phyloP scores from a whole-genome alignment of 2,329 filamentous ascomycete genomes.

The Neonectria coccinea region DNA sequence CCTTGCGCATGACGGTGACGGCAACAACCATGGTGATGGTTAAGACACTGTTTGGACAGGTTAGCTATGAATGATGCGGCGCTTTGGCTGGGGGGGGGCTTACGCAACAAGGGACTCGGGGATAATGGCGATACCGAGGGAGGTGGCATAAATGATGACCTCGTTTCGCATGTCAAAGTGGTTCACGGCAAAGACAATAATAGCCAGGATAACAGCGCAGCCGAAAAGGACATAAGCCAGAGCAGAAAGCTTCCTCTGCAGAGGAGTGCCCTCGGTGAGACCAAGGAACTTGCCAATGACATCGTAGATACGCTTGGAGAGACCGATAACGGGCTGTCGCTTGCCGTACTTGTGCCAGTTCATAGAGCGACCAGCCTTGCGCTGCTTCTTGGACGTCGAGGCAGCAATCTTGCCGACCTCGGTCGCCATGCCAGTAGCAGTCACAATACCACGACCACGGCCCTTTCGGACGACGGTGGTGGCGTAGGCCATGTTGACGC shows the following conservation, averaged over 20 bases:
- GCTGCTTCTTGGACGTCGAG: slow-evolving; percentile 63
- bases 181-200: slow-evolving; percentile 70
- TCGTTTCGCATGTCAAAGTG: slow-evolving; percentile 63
- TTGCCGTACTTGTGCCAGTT: slow-evolving; percentile 66
- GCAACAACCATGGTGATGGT: slow-evolving; percentile 78
- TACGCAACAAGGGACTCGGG: slow-evolving; percentile 73
- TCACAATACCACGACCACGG: slow-evolving; percentile 77
- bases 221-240: slow-evolving; percentile 82
- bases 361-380: slow-evolving; percentile 66
- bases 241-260: slow-evolving; percentile 82
- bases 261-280: slow-evolving; percentile 75
- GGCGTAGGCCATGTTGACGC: slow-evolving; percentile 80
- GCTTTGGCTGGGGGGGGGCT: slow-evolving; percentile 40
- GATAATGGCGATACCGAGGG: slow-evolving; percentile 71
- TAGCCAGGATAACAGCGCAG: slow-evolving; percentile 70
- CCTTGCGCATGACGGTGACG: slow-evolving; percentile 72
- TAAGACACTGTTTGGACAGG: slow-evolving; percentile 59
- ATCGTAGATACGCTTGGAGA: slow-evolving; percentile 61
- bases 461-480: slow-evolving; percentile 80
- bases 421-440: slow-evolving; percentile 77
- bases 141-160: slow-evolving; percentile 69
- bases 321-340: slow-evolving; percentile 60
- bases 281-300: slow-evolving; percentile 69
- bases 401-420: slow-evolving; percentile 78
- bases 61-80: not conserved